Base-by-base conservation (phyloP, 2,329 filamentous ascomycete genomes). In the Pezizomycotina sp. region DNA sequence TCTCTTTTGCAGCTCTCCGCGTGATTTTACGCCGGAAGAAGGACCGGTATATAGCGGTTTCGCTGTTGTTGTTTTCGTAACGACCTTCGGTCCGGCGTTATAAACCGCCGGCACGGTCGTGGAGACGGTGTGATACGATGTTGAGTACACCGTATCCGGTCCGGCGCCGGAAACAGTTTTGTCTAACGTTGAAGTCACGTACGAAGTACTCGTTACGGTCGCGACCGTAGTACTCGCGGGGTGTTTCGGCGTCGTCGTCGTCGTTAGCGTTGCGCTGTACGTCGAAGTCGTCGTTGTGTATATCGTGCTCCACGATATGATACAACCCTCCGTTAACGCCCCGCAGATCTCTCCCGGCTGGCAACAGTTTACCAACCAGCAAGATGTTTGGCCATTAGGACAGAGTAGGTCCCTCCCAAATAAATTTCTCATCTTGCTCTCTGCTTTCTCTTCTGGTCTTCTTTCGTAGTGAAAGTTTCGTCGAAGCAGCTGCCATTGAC, bases 301-400 rank as follows among this genome's bases (percentile, higher is more conserved):
- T 20, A 44, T 40, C 3, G 41, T 44, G 30, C 41, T 44, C 41
- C 41, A 44, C 7, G 36, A 44, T 5, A 40, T n/a, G 19, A 34
- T 30, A 28, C 41, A 44, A n/a, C 41, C 41, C 4, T 27, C 25
- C 18, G 31, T 27, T 9, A 37, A 29, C 6, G 36, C n/a, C 4
- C 41, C 41, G 21, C 41, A 44, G 12, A 27, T 33, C 14, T 44
- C 41, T 4, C 33, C 36, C 4, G 33, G 33, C 7, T 29, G 32
- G n/a, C 41, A 44, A 27, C 41, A 44, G 14, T 31, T 44, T 7
- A 40, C 19, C 3, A 24, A 19, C 41, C 41, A 44, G 29, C 41
- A 44, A 8, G 30, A 23, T 6, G 26, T 40, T 25, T 40, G 36
- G n/a, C 37, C 26, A 4, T 29, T 18, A 6, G 21, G 22, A 19